phyloP scores from a whole-genome alignment of 495 filamentous ascomycete species.

The Trichoderma orchidacearum region DNA sequence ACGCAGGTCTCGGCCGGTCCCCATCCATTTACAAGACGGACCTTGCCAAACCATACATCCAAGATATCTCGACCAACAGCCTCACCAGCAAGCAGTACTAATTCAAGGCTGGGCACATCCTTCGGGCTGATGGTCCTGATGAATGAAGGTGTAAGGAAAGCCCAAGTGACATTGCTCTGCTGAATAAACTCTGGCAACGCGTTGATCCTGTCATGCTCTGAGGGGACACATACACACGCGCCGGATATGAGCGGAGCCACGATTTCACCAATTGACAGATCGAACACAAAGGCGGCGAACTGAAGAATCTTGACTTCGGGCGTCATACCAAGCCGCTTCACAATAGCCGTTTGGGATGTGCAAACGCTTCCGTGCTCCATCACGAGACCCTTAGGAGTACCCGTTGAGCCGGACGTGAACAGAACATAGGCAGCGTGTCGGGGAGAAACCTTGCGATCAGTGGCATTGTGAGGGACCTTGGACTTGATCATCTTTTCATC shows the following conservation, averaged over 20 bases:
- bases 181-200: conserved; percentile 24
- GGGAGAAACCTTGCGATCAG: conserved; percentile 30
- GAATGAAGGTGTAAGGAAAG: conserved; percentile 30
- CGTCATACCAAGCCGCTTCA: conserved; percentile 22
- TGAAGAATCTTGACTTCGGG: conserved; percentile 39
- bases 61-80: conserved; percentile 7
- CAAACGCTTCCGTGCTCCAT: conserved; percentile 24
- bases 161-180: conserved; percentile 34
- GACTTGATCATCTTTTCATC: background rate
- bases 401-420: conserved; percentile 42
- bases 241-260: conserved; percentile 47
- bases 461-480: background rate
- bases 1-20: conserved; percentile 16
- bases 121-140: conserved; percentile 27
- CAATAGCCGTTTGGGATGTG: conserved; percentile 13
- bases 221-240: conserved; percentile 37
- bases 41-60: conserved; percentile 6
- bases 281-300: conserved; percentile 55
- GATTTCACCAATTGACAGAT: conserved; percentile 52
- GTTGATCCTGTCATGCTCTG: conserved; percentile 20
- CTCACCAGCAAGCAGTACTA: conserved; percentile 32
- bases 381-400: conserved; percentile 30
- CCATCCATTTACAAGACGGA: conserved; percentile 21
- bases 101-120: conserved; percentile 23
- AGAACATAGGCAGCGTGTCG: conserved; percentile 32